Evolutionary conservation across 805 yeast genomes (phyloP), one percentile per base, ranked within the genome.

Genomic region (Teunomyces kruisii): DNA sequence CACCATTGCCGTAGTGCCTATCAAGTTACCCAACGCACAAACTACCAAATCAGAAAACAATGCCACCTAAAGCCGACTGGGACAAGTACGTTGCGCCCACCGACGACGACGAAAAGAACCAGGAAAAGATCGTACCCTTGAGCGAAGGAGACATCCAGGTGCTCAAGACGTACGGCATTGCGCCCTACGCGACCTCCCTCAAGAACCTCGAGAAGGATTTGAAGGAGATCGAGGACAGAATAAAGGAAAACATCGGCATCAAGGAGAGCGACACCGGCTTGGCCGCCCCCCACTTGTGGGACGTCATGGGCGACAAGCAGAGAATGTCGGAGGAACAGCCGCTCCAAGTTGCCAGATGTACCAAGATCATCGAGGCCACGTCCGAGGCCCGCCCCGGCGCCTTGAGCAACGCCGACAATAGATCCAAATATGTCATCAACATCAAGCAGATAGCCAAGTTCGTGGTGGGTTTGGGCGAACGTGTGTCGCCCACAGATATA

Each of bases 21-120:
- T n/a, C 22, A 6, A 15, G 38, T 17, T 16, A 13, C 16, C 13
- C 15, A 15, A 14, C n/a, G 12, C 28, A 16, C 30, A 16, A 16
- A 12, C n/a, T 19, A 35, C n/a, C 7, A 31, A 8, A n/a, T n/a
- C 38, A 22, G 14, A 9, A 3, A 39, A 55, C 43, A 53, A 91
- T 91, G 97, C 91, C 97, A 50, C 96, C 97, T 56, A 94, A 90
- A 75, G 94, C 90, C 46, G 96, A 94, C 67, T 94, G 99, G 99
- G 99, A 95, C 64, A 94, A 94, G 67, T 89, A 88, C 70, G 85
- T 83, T 64, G 86, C 94, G 42, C 96, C 96, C n/a, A 77, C 74
- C 37, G 97, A 86, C 53, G 81, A 76, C 6, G 83, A 76, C 30
- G 83, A 76, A 46, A 74, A 73, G 44, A 72, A 75, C 42, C 89